Base-by-base conservation (phyloP, 2,329 filamentous ascomycete genomes). In the Claviceps arundinis region DNA sequence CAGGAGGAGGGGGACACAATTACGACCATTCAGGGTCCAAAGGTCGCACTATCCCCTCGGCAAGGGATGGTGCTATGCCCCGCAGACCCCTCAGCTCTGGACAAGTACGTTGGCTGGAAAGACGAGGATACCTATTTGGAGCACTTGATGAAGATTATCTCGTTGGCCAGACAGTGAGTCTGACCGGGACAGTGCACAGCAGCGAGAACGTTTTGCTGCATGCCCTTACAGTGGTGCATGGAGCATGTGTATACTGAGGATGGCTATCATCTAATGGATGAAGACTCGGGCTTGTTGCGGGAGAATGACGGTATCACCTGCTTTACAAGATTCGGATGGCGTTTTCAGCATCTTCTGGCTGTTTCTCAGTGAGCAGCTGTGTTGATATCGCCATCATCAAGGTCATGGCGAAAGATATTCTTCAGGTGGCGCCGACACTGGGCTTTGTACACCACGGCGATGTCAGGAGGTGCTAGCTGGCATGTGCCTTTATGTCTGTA, bases 271-370 rank as follows among this genome's bases (percentile, higher is more conserved):
- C 71, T 72, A 1, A 62, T 71, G 5, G 67, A 67, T 13, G 68
- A 74, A 47, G 67, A 69, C 52, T 41, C 59, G 14, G 55, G 51
- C n/a, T 30, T 13, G 13, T 6, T 16, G 14, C 24, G 26, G 44
- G 54, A 65, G 52, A 65, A 61, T 2, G 26, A 9, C 64, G 67
- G 16, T 76, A 75, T 55, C 61, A 63, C 44, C 60, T 74, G 46
- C 56, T 70, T 49, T 66, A 72, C 51, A 75, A 75, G 58, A 58
- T 74, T 37, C 70, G 37, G 68, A 59, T 51, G 71, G 72, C 24
- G 67, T 66, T 6, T 71, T 60, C 56, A 69, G 68, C 6, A 75
- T 70, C 7, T 67, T 74, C 46, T 75, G 69, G 73, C 65, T 74
- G 9, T 59, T 57, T 50, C 57, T 44, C 38, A 70, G 67, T 42